Base-by-base conservation (phyloP, 306 rosid species). In the Ormosia semicastrata region DNA sequence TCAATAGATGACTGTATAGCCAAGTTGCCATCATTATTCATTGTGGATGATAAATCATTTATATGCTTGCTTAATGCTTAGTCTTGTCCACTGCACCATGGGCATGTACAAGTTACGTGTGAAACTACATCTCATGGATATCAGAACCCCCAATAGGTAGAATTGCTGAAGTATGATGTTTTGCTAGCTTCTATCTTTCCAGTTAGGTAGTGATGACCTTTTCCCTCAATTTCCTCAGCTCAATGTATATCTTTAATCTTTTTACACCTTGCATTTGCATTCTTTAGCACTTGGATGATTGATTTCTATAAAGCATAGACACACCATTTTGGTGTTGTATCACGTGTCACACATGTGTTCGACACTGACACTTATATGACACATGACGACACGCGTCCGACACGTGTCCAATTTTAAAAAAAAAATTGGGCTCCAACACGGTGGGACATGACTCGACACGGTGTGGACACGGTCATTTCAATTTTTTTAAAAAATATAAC, bases 181-280 rank as follows among this genome's bases (percentile, higher is more conserved):
- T 46, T 71, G 36, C 24, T 70, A 7, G 66, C n/a, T 70, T 76
- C 9, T 39, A 15, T 15, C 30, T 67, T 68, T 80, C 37, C 3
- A 4, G 59, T 29, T 47, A n/a, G 44, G 11, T 12, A 9, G 47
- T 58, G 58, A 70, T 43, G 15, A 56, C 17, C 33, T 71, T 77
- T 77, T 63, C 73, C 65, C 58, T 29, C 39, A 71, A 72, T 66
- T 71, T 81, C 60, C 53, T 71, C 30, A 12, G 36, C 47, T 46
- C 54, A 14, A 65, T 8, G 37, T 13, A 10, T 9, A 50, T 12
- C 30, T 9, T 43, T 77, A 24, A 24, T 24, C 24, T 24, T 24
- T 24, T 52, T 13, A 66, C 0, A 0, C 13, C 56, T 39, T 13
- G n/a, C 17, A 57, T 32, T 17, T 57, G 5, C n/a, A 8, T 79